Conservation (phyloP, 139 green algal species). For the Chlamydomonas eustigma region DNA sequence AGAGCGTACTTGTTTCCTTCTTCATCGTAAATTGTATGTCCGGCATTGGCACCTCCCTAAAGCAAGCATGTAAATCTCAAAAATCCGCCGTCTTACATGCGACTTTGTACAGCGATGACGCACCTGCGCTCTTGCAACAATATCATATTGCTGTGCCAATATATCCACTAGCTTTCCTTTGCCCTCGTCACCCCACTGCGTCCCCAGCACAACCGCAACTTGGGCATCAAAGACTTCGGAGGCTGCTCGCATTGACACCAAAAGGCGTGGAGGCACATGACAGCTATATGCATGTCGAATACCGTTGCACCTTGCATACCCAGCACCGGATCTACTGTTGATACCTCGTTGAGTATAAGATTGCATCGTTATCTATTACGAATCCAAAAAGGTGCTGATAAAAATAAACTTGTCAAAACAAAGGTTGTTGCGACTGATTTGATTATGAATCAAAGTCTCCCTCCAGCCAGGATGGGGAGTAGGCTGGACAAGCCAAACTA, state of each 20-base stretch:
- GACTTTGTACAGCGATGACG: neutral
- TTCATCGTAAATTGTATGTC: constrained; percentile 98
- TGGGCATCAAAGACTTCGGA: constrained; percentile 52
- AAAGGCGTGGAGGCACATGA: neutral
- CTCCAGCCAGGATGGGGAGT: too few relatives aligned
- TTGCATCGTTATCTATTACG: too few relatives aligned
- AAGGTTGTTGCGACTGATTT: too few relatives aligned
- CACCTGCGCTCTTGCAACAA: constrained; percentile 92
- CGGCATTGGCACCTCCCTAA: constrained; percentile 96
- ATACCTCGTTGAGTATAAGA: too few relatives aligned
- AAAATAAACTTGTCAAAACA: too few relatives aligned
- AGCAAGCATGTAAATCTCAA: neutral
- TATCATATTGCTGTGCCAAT: constrained; percentile 93
- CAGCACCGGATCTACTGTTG: too few relatives aligned
- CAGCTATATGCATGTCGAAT: neutral
- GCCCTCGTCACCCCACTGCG: constrained; percentile 98
- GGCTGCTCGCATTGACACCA: too few relatives aligned
- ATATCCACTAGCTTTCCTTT: constrained; percentile 99
- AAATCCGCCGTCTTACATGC: neutral
- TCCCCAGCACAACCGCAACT: constrained; percentile 89
- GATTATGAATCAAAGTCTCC: too few relatives aligned
- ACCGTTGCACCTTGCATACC: neutral
- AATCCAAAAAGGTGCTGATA: too few relatives aligned
- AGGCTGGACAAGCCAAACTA: too few relatives aligned
- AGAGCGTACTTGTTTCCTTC: constrained; percentile 95